Evolutionary conservation across 2,329 filamentous ascomycete genomes (phyloP).

Genomic region (Neofusicoccum umdonicola): DNA sequence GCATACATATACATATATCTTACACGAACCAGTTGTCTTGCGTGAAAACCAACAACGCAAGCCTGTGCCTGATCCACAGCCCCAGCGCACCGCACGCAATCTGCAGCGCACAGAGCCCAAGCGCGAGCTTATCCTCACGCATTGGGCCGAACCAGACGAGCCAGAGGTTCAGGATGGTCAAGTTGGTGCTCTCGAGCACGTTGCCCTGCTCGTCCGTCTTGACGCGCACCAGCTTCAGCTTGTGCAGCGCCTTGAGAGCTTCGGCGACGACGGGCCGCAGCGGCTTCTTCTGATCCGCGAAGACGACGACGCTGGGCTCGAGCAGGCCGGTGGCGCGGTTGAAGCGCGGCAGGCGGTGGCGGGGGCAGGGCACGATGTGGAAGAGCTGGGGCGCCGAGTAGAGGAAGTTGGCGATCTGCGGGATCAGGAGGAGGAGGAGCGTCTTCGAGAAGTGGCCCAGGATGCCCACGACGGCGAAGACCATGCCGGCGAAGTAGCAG

Average conservation of each 20-base stretch:
- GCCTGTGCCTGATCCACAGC: constrained; percentile 77
- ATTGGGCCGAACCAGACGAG: constrained; percentile 91
- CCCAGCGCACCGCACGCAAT: constrained; percentile 72
- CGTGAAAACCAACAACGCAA: constrained; percentile 85
- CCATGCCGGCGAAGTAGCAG: constrained; percentile 99
- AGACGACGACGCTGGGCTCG: constrained; percentile 81
- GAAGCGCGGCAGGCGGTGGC: constrained; percentile 87
- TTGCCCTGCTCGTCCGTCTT: constrained; percentile 64
- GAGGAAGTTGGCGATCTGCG: constrained; percentile 94
- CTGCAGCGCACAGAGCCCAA: constrained; percentile 80
- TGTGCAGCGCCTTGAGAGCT: constrained; percentile 66
- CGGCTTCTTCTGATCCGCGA: constrained; percentile 52
- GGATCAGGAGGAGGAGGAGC: constrained; percentile 81
- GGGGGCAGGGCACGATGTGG: constrained; percentile 83
- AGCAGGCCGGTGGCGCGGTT: constrained; percentile 80
- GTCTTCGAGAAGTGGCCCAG: constrained; percentile 98
- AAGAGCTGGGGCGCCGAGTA: constrained; percentile 94
- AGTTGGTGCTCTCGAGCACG: constrained; percentile 79
- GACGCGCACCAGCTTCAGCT: constrained; percentile 66
- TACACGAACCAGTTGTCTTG: constrained; percentile 65
- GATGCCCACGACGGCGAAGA: constrained; percentile 95
- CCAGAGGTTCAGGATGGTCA: constrained; percentile 95
- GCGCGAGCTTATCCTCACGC: constrained; percentile 78
- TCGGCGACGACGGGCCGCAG: constrained; percentile 63
- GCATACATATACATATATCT: not conserved